Conservation (phyloP, 2,329 filamentous ascomycete genomes). For the Exophiala dermatitidis region DNA sequence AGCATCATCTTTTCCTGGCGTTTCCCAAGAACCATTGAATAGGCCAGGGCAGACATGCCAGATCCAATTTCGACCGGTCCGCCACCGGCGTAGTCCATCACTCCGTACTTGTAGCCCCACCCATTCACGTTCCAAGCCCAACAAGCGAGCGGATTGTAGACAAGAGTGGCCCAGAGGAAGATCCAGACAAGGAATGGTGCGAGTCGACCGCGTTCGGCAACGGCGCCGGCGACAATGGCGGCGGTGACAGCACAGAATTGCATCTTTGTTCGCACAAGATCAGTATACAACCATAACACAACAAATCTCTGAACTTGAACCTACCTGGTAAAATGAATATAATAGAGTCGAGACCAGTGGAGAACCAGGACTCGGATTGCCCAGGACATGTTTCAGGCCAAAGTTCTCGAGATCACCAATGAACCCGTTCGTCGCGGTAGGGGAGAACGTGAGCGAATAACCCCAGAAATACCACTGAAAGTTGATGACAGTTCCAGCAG, state of each 20-base stretch:
- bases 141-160: conserved; percentile 94
- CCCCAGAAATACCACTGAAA: conserved; percentile 99
- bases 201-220: conserved; percentile 87
- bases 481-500: conserved; percentile 78
- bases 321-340: conserved; percentile 87
- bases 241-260: conserved; percentile 94
- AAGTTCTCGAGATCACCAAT: conserved; percentile 89
- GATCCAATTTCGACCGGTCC: conserved; percentile 96
- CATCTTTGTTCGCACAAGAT: conserved; percentile 52
- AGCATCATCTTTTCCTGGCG: conserved; percentile 99
- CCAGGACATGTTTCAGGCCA: conserved; percentile 77
- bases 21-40: conserved; percentile 89
- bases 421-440: conserved; percentile 73
- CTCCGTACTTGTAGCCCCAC: conserved; percentile 84
- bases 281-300: too few relatives aligned
- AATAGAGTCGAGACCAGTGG: conserved; percentile 82
- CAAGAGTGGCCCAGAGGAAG: conserved; percentile 93
- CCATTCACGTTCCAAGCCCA: conserved; percentile 96
- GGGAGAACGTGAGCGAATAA: conserved; percentile 88
- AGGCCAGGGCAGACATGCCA: conserved; percentile 85
- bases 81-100: conserved; percentile 92
- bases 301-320: conserved; percentile 16
- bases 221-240: conserved; percentile 82
- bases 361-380: conserved; percentile 75
- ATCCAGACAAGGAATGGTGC: conserved; percentile 91